Conservation (phyloP, 208 protist genomes). For the Porcisia hertigi region DNA sequence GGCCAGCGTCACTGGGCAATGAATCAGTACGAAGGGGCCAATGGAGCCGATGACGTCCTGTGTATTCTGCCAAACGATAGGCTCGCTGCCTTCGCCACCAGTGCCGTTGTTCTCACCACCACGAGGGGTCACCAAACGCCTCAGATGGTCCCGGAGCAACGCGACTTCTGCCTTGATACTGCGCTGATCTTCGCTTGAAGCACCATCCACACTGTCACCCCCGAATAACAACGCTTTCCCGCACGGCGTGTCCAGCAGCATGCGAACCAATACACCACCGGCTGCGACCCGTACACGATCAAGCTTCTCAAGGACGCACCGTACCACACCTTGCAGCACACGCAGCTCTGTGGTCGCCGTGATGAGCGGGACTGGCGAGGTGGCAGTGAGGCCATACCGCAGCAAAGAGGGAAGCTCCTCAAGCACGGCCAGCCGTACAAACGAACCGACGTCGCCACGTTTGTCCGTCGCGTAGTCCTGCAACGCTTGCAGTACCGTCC, state of each 20-base stretch:
- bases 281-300: conserved; percentile 85
- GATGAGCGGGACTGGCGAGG: conserved; percentile 14
- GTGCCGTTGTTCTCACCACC: background rate
- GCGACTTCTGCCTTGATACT: conserved; percentile 4
- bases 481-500: conserved; percentile 60
- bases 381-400: conserved; percentile 30
- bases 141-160: conserved; percentile 16
- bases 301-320: conserved; percentile 91
- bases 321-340: conserved; percentile 69
- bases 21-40: conserved; percentile 51
- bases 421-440: conserved; percentile 94
- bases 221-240: background rate
- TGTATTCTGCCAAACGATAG: conserved; percentile 38
- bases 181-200: background rate
- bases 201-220: background rate
- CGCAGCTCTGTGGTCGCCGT: conserved; percentile 16
- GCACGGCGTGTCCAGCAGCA: conserved; percentile 36
- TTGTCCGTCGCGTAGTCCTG: conserved; percentile 95
- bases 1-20: conserved; percentile 43
- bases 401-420: conserved; percentile 59
- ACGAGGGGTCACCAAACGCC: background rate
- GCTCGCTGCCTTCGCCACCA: background rate
- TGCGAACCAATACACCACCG: conserved; percentile 35
- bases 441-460: conserved; percentile 97
- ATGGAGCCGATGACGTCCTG: conserved; percentile 48